Evolutionary conservation across 1,284 basidiomycete species (phyloP).

Genomic region (Boletus austroedulis): DNA sequence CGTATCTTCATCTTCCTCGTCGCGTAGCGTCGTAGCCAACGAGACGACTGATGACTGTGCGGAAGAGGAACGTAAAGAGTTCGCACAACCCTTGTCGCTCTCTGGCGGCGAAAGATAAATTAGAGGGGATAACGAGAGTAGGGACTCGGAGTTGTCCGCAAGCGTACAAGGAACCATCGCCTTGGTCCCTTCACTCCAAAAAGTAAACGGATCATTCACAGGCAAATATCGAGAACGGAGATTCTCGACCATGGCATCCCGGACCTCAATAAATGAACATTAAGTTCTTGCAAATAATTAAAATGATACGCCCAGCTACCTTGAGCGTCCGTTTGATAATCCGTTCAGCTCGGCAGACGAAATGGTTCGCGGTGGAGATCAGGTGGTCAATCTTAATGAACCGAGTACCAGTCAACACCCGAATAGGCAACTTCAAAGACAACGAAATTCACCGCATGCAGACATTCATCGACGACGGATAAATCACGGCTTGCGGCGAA

Average conservation of each 20-base stretch:
- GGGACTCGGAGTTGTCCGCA: slow-evolving; percentile 35
- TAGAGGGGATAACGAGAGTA: slow-evolving; percentile 31
- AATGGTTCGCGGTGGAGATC: slow-evolving; percentile 49
- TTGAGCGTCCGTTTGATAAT: slow-evolving; percentile 50
- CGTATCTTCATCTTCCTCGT: slow-evolving; percentile 56
- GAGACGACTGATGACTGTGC: slow-evolving; percentile 39
- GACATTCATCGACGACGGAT: slow-evolving; percentile 44
- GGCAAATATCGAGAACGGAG: slow-evolving; percentile 30
- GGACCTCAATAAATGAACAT: slow-evolving; percentile 17
- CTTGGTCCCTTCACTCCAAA: slow-evolving; percentile 13
- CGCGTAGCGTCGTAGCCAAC: slow-evolving; percentile 38
- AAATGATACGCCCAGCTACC: slow-evolving; percentile 36
- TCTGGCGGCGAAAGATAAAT: slow-evolving; percentile 41
- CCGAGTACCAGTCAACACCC: slow-evolving; percentile 12
- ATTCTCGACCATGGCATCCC: slow-evolving; percentile 28
- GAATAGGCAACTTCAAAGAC: slow-evolving; percentile 12
- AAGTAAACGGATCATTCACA: slow-evolving; percentile 21
- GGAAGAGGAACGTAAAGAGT: slow-evolving; percentile 43
- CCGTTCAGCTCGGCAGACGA: slow-evolving; percentile 51
- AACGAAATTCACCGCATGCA: slow-evolving; percentile 29
- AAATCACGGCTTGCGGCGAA: slow-evolving; percentile 54
- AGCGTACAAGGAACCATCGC: not conserved
- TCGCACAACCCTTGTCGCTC: slow-evolving; percentile 10
- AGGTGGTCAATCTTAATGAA: slow-evolving; percentile 49
- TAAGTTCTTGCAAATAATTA: slow-evolving; percentile 1